A percentile compares a stretch with the other conserved stretches of the same genome.
phyloP scores from a whole-genome alignment of 306 rosid species.

The Trifolium dubium region DNA sequence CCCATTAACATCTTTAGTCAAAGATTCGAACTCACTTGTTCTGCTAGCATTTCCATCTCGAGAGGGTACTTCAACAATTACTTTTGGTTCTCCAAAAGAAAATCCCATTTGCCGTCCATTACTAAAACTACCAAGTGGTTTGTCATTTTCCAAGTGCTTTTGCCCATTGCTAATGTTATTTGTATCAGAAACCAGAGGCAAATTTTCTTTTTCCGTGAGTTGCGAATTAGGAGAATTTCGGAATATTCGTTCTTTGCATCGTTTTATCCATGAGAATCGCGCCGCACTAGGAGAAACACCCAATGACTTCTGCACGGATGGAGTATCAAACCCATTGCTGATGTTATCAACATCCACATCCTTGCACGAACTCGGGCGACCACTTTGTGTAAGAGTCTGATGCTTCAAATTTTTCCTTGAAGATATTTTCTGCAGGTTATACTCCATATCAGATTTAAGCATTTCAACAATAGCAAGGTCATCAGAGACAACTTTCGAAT shows the following conservation, averaged over 20 bases:
- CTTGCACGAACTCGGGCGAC: constrained; percentile 40
- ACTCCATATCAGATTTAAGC: constrained; percentile 61
- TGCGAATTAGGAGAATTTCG: constrained; percentile 65
- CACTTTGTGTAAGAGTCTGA: constrained; percentile 41
- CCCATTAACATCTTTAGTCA: constrained; percentile 51
- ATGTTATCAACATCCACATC: constrained; percentile 39
- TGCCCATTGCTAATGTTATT: constrained; percentile 44
- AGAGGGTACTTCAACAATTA: constrained; percentile 79
- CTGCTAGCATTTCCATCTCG: constrained; percentile 46
- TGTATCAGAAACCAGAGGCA: constrained; percentile 35
- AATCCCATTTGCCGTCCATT: constrained; percentile 49
- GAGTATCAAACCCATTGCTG: constrained; percentile 57
- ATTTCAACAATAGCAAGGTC: constrained; percentile 54
- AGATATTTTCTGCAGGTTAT: constrained; percentile 54
- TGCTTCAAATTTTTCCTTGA: constrained; percentile 54
- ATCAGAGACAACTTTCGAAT: constrained; percentile 69
- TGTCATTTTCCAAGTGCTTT: constrained; percentile 45
- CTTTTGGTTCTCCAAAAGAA: constrained; percentile 80
- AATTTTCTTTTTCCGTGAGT: constrained; percentile 41
- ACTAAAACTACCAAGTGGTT: constrained; percentile 39
- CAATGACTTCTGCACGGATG: constrained; percentile 49
- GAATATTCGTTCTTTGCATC: constrained; percentile 71
- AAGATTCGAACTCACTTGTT: constrained; percentile 45
- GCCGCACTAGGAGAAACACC: constrained; percentile 57
- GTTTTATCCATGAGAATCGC: constrained; percentile 77